Base-by-base conservation (phyloP, 768 basidiomycete genomes). In the Imleria badia region DNA sequence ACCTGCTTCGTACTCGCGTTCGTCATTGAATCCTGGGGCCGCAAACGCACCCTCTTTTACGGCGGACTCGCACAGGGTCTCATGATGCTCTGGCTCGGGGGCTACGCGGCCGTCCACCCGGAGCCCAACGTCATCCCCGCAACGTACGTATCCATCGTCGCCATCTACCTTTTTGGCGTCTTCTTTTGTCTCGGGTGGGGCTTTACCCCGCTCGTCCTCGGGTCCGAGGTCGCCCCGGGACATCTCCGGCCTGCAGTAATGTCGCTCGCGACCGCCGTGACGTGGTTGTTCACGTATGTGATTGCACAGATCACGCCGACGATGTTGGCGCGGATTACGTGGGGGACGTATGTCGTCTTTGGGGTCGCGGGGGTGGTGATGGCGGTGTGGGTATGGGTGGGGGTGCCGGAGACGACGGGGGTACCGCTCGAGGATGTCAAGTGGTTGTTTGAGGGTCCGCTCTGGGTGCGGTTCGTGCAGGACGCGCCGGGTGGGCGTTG, bases 401-500 rank as follows among this genome's bases (percentile, higher is more conserved):
- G 70, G 46, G 64, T 77, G 8, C 76, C 76, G 0, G 76, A 77
- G 62, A 77, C 76, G 44, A 73, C 62, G 17, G 71, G 73, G 13
- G 66, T 73, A 22, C 67, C 72, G 34, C 66, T 76, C 29, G 75
- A 76, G 65, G 73, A 76, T 34, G 63, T 76, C 40, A 59, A 55
- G 29, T 69, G 60, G 52, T 34, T 77, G 20, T 76, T 77, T 34
- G 71, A 73, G 48, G 55, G 59, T 4, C 43, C 17, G n/a, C 1
- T 66, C 17, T 61, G 69, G 52, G 31, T 69, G 29, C 54, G 73
- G 29, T 64, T 61, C 22, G 42, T 73, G 19, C 55, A 68, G 50
- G 72, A 74, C 17, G 71, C 73, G 2, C 73, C 72, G 3, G 68
- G 69, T 3, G 72, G 73, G 5, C 47, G 56, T 19, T 49, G 70